Evolutionary conservation across 2,329 filamentous ascomycete genomes (phyloP).

Genomic region (Alternaria rosae): DNA sequence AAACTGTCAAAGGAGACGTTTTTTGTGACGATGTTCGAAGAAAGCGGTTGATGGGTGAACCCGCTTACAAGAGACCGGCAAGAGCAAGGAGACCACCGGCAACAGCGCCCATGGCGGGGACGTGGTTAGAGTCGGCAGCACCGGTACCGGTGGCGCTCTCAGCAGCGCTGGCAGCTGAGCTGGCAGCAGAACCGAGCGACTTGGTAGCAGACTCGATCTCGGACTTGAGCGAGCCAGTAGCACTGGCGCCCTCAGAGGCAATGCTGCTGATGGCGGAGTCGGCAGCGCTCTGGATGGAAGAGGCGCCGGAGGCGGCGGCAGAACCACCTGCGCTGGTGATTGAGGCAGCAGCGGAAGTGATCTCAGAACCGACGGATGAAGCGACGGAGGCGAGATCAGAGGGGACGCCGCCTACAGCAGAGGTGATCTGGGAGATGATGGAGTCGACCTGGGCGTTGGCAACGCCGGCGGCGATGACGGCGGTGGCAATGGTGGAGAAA

Average conservation of each 20-base stretch:
- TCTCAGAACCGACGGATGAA: conserved; percentile 19
- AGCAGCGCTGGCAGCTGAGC: conserved; percentile 15
- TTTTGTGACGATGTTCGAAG: conserved; percentile 5
- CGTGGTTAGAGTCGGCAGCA: conserved; percentile 31
- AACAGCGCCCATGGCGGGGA: conserved; percentile 42
- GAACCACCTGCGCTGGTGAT: conserved; percentile 18
- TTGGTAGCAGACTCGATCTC: conserved; percentile 4
- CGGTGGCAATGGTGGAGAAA: conserved; percentile 44
- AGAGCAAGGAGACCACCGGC: conserved; percentile 41
- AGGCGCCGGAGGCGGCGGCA: conserved; percentile 13
- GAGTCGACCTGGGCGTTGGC: conserved; percentile 40
- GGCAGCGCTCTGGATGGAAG: conserved; percentile 19
- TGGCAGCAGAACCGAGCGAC: conserved; percentile 6
- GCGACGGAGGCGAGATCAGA: conserved; percentile 19
- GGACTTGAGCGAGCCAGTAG: neutral
- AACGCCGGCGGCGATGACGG: conserved; percentile 38
- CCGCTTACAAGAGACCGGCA: conserved; percentile 45
- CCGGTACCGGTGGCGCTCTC: conserved; percentile 21
- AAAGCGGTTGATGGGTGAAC: neutral
- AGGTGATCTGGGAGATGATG: conserved; percentile 26
- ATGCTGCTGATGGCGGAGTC: conserved; percentile 27
- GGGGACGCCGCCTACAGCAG: conserved; percentile 16
- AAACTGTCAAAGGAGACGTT: conserved; percentile 13
- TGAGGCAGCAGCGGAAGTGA: conserved; percentile 17
- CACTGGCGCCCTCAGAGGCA: neutral